phyloP scores from a whole-genome alignment of 2,329 filamentous ascomycete genomes.

The Penicillium sp. region DNA sequence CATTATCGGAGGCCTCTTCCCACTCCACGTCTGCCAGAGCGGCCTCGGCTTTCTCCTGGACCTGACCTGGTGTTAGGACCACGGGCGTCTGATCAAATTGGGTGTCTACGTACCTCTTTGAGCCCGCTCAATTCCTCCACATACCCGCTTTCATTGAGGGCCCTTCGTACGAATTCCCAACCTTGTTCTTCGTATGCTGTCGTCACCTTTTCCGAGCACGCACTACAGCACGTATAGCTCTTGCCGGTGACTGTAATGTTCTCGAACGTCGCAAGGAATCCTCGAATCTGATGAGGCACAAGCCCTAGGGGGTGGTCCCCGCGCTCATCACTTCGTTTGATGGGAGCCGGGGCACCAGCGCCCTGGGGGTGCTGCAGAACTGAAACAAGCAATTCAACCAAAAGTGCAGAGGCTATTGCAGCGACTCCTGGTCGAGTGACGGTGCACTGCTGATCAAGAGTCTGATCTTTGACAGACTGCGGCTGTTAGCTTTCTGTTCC shows the following conservation, averaged over 20 bases:
- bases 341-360: conserved; percentile 38
- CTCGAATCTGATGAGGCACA: conserved; percentile 60
- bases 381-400: conserved; percentile 85
- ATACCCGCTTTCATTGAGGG: conserved; percentile 57
- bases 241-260: conserved; percentile 54
- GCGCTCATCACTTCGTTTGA: conserved; percentile 28
- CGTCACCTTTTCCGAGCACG: conserved; percentile 55
- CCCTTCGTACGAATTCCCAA: conserved; percentile 58
- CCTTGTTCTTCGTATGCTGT: conserved; percentile 50
- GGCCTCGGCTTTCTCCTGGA: conserved; percentile 45
- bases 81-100: neutral
- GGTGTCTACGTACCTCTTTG: conserved; percentile 44
- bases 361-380: conserved; percentile 74
- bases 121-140: conserved; percentile 60
- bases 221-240: conserved; percentile 59
- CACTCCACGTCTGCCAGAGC: conserved; percentile 43
- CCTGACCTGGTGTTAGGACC: conserved; percentile 30
- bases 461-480: conserved; percentile 87
- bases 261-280: conserved; percentile 57
- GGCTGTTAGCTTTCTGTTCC: conserved; percentile 1
- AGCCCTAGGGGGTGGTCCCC: conserved; percentile 46
- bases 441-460: conserved; percentile 95
- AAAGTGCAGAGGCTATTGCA: conserved; percentile 80
- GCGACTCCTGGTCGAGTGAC: conserved; percentile 91
- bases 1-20: conserved; percentile 40